phyloP scores from a whole-genome alignment of 306 rosid genomes.

The apple (Malus domestica) region DNA sequence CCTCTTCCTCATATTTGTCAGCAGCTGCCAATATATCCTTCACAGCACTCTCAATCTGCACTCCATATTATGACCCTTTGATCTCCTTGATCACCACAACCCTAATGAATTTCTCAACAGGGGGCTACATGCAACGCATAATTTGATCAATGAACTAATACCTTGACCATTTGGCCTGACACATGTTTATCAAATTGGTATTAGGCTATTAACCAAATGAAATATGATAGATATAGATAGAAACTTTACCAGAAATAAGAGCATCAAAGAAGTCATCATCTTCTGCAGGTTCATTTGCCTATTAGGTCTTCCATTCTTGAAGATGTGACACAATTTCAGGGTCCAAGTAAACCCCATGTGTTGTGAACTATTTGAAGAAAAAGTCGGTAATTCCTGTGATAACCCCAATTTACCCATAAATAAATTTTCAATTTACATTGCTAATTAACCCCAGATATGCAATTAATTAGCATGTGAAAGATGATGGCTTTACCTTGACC shows the following conservation, averaged over 20 bases:
- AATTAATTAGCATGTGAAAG: background rate
- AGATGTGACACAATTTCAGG: slow-evolving; percentile 32
- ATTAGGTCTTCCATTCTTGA: slow-evolving; percentile 50
- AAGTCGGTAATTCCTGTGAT: slow-evolving; percentile 60
- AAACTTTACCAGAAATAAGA: slow-evolving; percentile 50
- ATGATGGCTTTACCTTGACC: slow-evolving; percentile 18
- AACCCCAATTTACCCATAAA: background rate
- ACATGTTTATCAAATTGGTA: background rate
- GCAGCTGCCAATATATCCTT: slow-evolving; percentile 86
- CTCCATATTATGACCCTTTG: slow-evolving; percentile 83
- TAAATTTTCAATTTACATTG: background rate
- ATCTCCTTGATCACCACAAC: slow-evolving; percentile 92
- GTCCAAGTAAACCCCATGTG: slow-evolving; percentile 82
- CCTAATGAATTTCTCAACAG: slow-evolving; percentile 54
- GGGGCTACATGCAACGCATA: slow-evolving; percentile 43
- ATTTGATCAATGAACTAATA: background rate
- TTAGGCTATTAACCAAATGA: background rate
- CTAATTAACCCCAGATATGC: background rate
- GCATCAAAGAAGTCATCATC: slow-evolving; percentile 82
- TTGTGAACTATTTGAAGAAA: slow-evolving; percentile 84
- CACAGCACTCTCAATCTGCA: slow-evolving; percentile 29
- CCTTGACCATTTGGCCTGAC: too few species aligned
- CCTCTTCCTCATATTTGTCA: slow-evolving; percentile 93
- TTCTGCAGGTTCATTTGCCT: slow-evolving; percentile 47
- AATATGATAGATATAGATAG: background rate